Evolutionary conservation across 192 early-diverging fungal species (phyloP).

Genomic region (Geranomyces variabilis): DNA sequence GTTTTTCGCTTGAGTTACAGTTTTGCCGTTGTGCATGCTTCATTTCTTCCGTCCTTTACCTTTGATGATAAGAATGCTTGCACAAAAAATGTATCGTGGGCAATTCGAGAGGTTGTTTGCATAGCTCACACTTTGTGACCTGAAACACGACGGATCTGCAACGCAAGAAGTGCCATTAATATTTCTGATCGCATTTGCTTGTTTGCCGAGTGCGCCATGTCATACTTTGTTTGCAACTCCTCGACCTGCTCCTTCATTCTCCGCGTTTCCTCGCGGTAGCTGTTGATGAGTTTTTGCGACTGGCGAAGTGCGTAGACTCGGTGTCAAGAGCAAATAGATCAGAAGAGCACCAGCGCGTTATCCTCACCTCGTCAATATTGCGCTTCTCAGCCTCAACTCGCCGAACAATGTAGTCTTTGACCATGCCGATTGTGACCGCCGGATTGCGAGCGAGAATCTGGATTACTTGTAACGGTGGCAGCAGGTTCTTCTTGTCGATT

Average conservation of each 20-base stretch:
- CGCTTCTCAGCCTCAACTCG: conserved; percentile 74
- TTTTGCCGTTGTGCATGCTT: too few relatives aligned
- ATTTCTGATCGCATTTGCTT: too few relatives aligned
- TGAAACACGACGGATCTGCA: conserved; percentile 54
- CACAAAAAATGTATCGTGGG: conserved; percentile 94
- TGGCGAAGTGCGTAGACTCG: background rate
- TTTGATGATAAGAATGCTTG: conserved; percentile 91
- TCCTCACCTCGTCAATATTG: conserved; percentile 59
- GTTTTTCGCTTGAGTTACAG: too few relatives aligned
- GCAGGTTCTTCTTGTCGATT: conserved; percentile 82
- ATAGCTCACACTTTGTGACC: conserved; percentile 51
- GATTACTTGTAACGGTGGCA: conserved; percentile 89
- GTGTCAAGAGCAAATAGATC: background rate
- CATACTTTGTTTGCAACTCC: conserved; percentile 72
- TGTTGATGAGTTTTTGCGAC: conserved; percentile 64
- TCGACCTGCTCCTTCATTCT: conserved; percentile 78
- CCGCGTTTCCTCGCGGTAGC: conserved; percentile 80
- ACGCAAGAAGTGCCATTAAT: background rate
- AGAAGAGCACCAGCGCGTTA: background rate
- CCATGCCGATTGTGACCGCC: conserved; percentile 83
- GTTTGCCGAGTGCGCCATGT: background rate
- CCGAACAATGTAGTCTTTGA: conserved; percentile 80
- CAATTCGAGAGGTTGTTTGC: conserved; percentile 69
- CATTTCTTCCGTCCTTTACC: conserved; percentile 44
- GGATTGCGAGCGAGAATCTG: conserved; percentile 80